phyloP scores from a whole-genome alignment of 139 green algal species.

The Spirogloea muscicola region DNA sequence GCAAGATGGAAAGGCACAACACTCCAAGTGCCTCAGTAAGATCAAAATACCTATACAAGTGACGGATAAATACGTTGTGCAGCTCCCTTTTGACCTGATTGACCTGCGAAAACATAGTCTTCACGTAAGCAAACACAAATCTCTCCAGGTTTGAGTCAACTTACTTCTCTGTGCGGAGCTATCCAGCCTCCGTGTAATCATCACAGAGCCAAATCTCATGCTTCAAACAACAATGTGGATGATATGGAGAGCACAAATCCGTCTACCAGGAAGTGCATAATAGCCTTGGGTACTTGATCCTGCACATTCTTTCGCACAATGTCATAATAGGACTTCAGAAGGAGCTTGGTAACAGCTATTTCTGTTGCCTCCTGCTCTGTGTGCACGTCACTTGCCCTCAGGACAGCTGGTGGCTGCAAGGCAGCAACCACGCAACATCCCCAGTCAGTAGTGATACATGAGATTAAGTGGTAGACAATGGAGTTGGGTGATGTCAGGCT shows the following conservation, averaged over 20 bases:
- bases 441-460: neutral
- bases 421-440: neutral
- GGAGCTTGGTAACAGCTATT: slow-evolving; percentile 81
- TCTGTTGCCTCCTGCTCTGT: slow-evolving; percentile 67
- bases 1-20: no score
- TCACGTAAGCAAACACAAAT: no score
- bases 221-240: no score
- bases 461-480: neutral
- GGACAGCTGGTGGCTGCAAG: slow-evolving; percentile 20
- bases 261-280: slow-evolving; percentile 92
- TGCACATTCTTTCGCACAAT: slow-evolving; percentile 81
- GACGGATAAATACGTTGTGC: slow-evolving; percentile 42
- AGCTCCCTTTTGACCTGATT: slow-evolving; percentile 47
- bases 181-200: no score
- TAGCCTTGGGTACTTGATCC: slow-evolving; percentile 84
- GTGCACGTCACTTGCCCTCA: slow-evolving; percentile 34
- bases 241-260: no score
- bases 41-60: slow-evolving; percentile 39
- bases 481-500: neutral
- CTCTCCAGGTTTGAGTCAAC: neutral
- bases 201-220: no score
- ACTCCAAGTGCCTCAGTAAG: no score
- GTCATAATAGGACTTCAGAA: slow-evolving; percentile 86
- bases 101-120: slow-evolving; percentile 33
- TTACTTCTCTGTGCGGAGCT: no score